Evolutionary conservation across 179 eudicot genomes (phyloP).

Genomic region (Beta corolliflora): DNA sequence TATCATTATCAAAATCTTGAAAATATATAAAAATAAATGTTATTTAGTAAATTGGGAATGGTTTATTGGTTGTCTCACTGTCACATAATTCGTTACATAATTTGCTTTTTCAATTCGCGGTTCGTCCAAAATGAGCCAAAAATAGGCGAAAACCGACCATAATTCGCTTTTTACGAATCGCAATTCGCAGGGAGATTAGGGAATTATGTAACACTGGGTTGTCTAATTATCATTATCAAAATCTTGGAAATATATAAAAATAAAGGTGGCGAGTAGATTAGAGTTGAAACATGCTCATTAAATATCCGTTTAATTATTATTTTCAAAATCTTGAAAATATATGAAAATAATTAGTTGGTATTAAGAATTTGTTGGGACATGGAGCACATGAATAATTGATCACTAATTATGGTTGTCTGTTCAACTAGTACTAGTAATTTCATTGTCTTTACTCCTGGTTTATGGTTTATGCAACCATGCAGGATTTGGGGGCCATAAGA

Average conservation of each 20-base stretch:
- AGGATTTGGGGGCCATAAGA: conserved; percentile 38
- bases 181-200: too few species aligned
- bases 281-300: background rate
- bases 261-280: background rate
- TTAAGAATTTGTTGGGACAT: background rate
- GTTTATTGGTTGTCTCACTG: too few species aligned
- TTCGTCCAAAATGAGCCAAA: too few species aligned
- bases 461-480: background rate
- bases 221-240: too few species aligned
- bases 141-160: too few species aligned
- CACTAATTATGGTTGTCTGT: background rate
- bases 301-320: background rate
- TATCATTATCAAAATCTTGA: background rate
- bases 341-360: background rate
- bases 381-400: background rate
- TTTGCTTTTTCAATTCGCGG: too few species aligned
- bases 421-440: background rate
- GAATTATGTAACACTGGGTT: too few species aligned
- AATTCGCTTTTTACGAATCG: too few species aligned
- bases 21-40: background rate
- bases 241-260: too few species aligned
- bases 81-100: too few species aligned
- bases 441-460: background rate
- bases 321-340: background rate
- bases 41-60: too few species aligned